Conservation (phyloP, 768 basidiomycete genomes). For the Guyanaporus albipodus region DNA sequence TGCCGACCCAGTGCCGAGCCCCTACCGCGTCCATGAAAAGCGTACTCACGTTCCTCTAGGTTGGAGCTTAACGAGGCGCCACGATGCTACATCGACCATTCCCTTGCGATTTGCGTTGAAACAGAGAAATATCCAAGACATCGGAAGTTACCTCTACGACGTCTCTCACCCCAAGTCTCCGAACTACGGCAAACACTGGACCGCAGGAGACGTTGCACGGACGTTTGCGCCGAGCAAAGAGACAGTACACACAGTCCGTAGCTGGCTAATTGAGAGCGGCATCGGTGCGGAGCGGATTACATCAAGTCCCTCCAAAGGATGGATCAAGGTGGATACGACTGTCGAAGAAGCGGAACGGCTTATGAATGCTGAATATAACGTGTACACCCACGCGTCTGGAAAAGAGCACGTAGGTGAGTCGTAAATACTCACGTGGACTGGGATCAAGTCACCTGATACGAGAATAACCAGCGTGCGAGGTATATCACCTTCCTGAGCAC, state of each 20-base stretch:
- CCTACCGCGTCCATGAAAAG: constrained; percentile 38
- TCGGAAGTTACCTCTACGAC: constrained; percentile 25
- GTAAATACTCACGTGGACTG: neutral
- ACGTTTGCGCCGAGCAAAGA: constrained; percentile 23
- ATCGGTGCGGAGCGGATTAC: constrained; percentile 20
- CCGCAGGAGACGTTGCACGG: constrained; percentile 23
- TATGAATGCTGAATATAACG: constrained; percentile 31
- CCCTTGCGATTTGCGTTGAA: constrained; percentile 31
- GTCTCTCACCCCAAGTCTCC: constrained; percentile 34
- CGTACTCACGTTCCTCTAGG: constrained; percentile 32
- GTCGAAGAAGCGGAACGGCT: constrained; percentile 32
- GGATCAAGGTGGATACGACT: constrained; percentile 27
- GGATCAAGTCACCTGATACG: neutral
- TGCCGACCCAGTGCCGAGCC: constrained; percentile 10
- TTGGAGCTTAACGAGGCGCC: constrained; percentile 38
- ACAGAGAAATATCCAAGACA: constrained; percentile 28
- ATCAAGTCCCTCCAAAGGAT: constrained; percentile 17
- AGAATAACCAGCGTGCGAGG: constrained; percentile 25
- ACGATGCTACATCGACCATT: constrained; percentile 31
- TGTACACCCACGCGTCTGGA: constrained; percentile 29
- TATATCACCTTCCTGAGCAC: constrained; percentile 31
- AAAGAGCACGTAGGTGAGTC: constrained; percentile 25
- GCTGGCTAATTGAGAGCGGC: constrained; percentile 25
- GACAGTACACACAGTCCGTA: constrained; percentile 19
- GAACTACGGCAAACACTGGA: constrained; percentile 33